Conservation (phyloP, 495 filamentous ascomycete genomes). For the Achaetomiella virescens region DNA sequence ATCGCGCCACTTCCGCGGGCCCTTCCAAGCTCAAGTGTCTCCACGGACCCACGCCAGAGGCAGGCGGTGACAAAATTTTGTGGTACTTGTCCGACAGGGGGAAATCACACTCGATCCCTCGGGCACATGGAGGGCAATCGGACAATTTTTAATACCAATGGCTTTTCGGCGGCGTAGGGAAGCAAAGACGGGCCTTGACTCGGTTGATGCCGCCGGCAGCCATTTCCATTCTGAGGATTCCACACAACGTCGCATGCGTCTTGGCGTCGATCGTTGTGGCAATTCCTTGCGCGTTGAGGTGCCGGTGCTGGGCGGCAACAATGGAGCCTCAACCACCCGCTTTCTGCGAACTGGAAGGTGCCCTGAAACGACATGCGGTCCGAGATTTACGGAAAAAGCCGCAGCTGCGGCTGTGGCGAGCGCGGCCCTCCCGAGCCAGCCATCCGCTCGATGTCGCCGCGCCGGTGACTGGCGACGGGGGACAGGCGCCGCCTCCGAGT, state of each 20-base stretch:
- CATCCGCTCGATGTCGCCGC: not conserved
- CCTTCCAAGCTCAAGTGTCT: not conserved
- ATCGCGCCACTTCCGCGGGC: not conserved
- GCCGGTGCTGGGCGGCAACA: too few species aligned
- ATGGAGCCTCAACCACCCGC: too few species aligned
- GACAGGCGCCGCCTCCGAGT: not conserved
- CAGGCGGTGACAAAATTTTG: not conserved
- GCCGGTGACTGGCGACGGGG: not conserved
- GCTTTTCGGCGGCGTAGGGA: too few species aligned
- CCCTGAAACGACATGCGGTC: not conserved
- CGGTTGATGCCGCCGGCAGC: too few species aligned
- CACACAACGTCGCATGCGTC: not conserved
- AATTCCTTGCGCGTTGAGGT: too few species aligned
- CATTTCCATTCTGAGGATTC: not conserved
- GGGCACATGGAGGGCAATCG: not conserved
- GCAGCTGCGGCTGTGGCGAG: not conserved
- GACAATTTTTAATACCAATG: not conserved
- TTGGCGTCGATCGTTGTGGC: not conserved
- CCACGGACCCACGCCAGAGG: not conserved
- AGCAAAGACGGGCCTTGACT: too few species aligned
- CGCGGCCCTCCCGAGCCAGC: too few species aligned
- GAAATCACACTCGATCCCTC: not conserved
- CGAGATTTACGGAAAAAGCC: slow-evolving; percentile 1
- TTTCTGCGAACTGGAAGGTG: too few species aligned
- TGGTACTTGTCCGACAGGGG: not conserved